Base-by-base conservation (phyloP, 2,329 filamentous ascomycete genomes). In the Aurifilum marmelostoma region DNA sequence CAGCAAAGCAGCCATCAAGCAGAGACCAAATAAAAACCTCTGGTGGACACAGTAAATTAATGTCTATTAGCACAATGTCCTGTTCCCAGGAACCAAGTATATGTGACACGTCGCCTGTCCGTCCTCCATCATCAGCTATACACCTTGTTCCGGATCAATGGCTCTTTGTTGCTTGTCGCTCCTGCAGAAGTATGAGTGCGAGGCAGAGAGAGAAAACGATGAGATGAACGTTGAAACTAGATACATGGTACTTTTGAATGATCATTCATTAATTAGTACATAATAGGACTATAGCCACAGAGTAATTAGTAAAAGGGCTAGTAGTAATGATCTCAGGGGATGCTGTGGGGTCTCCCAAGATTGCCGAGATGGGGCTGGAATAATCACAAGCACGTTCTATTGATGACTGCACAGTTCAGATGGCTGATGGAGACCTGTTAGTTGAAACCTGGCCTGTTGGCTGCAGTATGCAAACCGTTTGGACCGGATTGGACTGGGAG, bases 391-490 rank as follows among this genome's bases (percentile, higher is more conserved):
- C 60, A 50, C 39, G 16, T 29, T 8, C n/a, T 61, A 27, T 27
- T 14, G 21, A 27, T 18, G 39, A n/a, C 59, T 24, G n/a, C 34
- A 34, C 39, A 41, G 8, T 60, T 60, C 58, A 7, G 18, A 24
- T 54, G 21, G 43, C 18, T 47, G 66, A 18, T 27, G 61, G 47
- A 50, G 32, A 29, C 14, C 34, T 41, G 58, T 32, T 63, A 68
- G 47, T 60, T 65, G 67, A 68, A 68, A 68, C 67, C 59, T 68
- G 67, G 67, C 67, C 67, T 68, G 62, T 64, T 64, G 43, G 37
- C 61, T 27, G 37, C 9, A 39, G 27, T 21, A 14, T 11, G 34
- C 34, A 37, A 4, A 27, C 41, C 3, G 9, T 9, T n/a, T 18
- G 27, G 21, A 29, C 6, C 21, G 32, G 27, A 21, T 43, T 27